Percentiles rank a stretch among this genome's conserved stretches.
phyloP scores from a whole-genome alignment of 768 basidiomycete species.

The Pleurotus pulmonarius region DNA sequence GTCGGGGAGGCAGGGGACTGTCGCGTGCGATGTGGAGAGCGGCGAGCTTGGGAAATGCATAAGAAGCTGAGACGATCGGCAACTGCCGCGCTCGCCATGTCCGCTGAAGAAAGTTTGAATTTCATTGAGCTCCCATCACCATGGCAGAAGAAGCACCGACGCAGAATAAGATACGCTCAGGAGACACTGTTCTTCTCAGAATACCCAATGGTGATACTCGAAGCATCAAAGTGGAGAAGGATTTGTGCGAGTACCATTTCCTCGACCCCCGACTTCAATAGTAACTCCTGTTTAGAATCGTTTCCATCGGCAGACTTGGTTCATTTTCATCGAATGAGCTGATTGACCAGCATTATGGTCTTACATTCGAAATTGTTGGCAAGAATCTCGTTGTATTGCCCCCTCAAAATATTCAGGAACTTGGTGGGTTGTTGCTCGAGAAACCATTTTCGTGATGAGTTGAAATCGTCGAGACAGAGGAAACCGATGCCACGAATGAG shows the following conservation, averaged over 20 bases:
- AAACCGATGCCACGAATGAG: conserved; percentile 96
- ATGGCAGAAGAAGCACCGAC: neutral
- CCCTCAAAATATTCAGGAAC: conserved; percentile 67
- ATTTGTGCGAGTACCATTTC: conserved; percentile 49
- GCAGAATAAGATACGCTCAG: conserved; percentile 23
- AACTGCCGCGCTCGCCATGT: conserved; percentile 1
- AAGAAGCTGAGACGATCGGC: neutral
- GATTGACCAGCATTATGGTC: conserved; percentile 79
- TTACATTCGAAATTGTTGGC: conserved; percentile 81
- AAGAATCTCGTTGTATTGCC: conserved; percentile 64
- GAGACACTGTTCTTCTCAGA: conserved; percentile 75
- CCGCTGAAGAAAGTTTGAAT: neutral
- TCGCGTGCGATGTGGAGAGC: neutral
- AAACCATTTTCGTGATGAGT: conserved; percentile 2
- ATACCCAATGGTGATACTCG: conserved; percentile 80
- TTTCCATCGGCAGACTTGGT: conserved; percentile 83
- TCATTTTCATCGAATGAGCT: conserved; percentile 77
- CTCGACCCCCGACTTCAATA: neutral
- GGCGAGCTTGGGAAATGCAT: neutral
- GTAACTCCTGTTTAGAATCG: conserved; percentile 38
- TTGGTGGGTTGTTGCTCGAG: conserved; percentile 51
- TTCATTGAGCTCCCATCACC: no score
- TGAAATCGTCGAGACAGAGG: conserved; percentile 54
- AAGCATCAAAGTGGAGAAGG: conserved; percentile 66
- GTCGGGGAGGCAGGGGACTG: neutral